A percentile compares a stretch with the other conserved stretches of the same genome.
These are phyloP conservation scores for Sphenostylis stenocarpa DNA, from an alignment of 306 rosid genomes.

Conservation along the genomic window DNA sequence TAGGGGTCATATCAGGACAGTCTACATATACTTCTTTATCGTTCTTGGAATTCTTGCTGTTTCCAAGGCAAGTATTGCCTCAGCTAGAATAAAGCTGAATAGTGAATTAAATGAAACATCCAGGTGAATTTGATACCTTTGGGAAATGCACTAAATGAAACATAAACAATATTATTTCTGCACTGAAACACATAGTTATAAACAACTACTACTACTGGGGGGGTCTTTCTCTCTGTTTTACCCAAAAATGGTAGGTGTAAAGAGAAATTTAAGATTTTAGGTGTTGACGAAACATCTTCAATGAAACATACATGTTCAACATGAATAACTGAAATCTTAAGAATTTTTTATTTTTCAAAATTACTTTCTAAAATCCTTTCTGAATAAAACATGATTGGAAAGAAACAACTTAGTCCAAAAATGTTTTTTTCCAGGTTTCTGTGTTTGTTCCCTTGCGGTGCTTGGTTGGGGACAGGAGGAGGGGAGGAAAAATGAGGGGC, in stretches of 20 bases:
- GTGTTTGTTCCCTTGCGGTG: neutral
- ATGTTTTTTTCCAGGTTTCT: neutral
- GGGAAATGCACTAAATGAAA: neutral
- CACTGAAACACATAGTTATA: neutral
- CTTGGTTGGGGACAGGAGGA: neutral
- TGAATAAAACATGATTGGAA: neutral
- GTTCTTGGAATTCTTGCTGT: neutral
- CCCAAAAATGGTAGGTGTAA: neutral
- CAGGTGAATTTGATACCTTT: neutral
- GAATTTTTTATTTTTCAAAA: neutral
- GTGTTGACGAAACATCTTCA: neutral
- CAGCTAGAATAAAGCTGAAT: conserved; percentile 11
- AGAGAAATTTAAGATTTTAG: neutral
- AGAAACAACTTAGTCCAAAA: neutral
- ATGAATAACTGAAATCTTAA: neutral
- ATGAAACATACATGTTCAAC: neutral
- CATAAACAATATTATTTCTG: neutral
- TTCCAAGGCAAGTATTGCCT: neutral
- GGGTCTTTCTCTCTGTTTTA: neutral
- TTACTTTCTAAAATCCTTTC: neutral
- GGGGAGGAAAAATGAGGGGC: neutral
- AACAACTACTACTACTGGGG: neutral
- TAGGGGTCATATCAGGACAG: neutral
- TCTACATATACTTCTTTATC: neutral
- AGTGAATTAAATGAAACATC: neutral